Evolutionary conservation across 257 asterid genomes (phyloP), one percentile per base, ranked within the genome.

Genomic region (Solanum ossicruentum): DNA sequence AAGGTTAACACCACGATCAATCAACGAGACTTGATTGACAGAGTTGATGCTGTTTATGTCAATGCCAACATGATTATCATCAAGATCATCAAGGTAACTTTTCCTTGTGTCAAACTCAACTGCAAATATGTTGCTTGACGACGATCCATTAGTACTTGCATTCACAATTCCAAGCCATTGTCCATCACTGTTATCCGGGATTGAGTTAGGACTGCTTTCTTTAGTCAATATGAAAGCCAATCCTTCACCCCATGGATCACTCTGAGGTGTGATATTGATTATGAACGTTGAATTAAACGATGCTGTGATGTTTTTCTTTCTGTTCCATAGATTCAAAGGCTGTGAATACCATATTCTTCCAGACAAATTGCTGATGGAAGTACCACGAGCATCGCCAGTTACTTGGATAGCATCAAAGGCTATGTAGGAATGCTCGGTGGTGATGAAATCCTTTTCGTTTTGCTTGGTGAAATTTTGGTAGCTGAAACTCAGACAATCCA

Each of bases 91-190:
- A 13, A 15, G n/a, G 73, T 63, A 56, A 63, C 82, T 81, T 67
- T 85, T 75, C 75, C 84, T 73, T 43, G 87, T 84, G 41, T 84
- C 79, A 4, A 84, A 84, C 57, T 84, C 87, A 47, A 84, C 69
- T 41, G 84, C 87, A 39, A 84, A 15, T 23, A 84, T 77, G 16
- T 77, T 61, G 45, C 20, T 77, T 73, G 47, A n/a, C 3, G 23
- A 5, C n/a, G 84, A 41, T 18, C 87, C 87, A 63, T 84, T 61
- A 6, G 84, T 75, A 63, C 54, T 84, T 49, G 16, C 67, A 63
- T 84, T 84, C 80, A 78, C 84, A 60, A 84, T 60, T 12, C 87
- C 87, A 49, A 84, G 80, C 87, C 87, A 84, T 28, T 78, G 66
- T 17, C 87, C 87, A 16, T 58, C 1, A 63, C 84, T 84, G 16